phyloP scores from a whole-genome alignment of 2,329 filamentous ascomycete genomes.

The Aureobasidium sp. region DNA sequence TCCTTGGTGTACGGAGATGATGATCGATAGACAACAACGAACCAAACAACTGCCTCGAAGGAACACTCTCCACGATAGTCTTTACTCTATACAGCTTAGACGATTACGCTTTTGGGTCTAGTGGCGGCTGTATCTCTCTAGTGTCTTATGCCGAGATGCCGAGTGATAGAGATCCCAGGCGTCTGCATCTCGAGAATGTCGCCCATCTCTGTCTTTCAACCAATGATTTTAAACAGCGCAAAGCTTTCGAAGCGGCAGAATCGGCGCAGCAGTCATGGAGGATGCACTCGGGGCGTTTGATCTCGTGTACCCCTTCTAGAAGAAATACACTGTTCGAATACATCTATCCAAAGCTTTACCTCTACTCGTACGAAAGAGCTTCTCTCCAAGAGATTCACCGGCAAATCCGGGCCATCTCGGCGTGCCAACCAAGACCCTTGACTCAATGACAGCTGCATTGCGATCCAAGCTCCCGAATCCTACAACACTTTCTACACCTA shows the following conservation, averaged over 20 bases:
- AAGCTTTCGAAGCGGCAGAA: neutral
- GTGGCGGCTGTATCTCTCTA: no score
- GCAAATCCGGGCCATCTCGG: constrained; percentile 15
- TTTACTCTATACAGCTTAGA: neutral
- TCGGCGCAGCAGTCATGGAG: neutral
- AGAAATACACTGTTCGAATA: neutral
- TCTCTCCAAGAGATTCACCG: constrained; percentile 3
- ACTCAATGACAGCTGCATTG: constrained; percentile 8
- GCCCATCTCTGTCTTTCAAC: neutral
- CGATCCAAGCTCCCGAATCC: constrained; percentile 11
- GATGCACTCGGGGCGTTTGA: neutral
- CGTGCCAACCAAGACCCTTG: constrained; percentile 15
- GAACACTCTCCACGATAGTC: neutral
- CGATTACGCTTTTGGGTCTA: neutral
- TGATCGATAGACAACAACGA: constrained; percentile 5
- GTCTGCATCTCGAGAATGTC: constrained; percentile 11
- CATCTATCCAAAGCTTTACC: neutral
- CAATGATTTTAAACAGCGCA: neutral
- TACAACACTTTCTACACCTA: neutral
- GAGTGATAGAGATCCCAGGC: neutral
- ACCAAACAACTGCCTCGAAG: constrained; percentile 15
- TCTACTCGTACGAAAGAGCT: constrained; percentile 8
- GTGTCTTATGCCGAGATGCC: constrained; percentile 18
- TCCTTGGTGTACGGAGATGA: constrained; percentile 10
- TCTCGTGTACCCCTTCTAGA: neutral